phyloP scores from a whole-genome alignment of 208 protist species.

The Leishmania tropica region DNA sequence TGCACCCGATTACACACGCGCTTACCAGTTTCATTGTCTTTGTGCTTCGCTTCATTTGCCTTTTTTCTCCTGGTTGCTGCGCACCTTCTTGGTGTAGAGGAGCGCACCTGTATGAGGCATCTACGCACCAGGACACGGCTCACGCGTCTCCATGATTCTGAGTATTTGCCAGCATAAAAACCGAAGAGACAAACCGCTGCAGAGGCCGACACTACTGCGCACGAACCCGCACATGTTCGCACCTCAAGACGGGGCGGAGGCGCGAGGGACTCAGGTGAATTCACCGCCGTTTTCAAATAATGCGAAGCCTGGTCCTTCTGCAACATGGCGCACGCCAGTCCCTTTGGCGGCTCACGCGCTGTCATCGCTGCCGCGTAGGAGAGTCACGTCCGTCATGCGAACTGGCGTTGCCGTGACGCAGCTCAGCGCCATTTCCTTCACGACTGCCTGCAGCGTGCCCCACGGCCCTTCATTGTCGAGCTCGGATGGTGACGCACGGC shows the following conservation, averaged over 20 bases:
- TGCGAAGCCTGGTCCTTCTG: neutral
- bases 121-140: neutral
- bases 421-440: constrained; percentile 36
- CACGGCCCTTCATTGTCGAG: constrained; percentile 1
- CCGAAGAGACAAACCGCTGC: neutral
- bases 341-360: neutral
- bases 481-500: neutral
- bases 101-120: neutral
- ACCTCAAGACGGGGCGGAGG: neutral
- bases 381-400: constrained; percentile 30
- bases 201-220: neutral
- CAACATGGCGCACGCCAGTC: neutral
- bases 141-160: neutral
- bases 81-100: neutral
- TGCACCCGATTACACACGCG: neutral
- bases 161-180: neutral
- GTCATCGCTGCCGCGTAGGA: constrained; percentile 13
- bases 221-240: neutral
- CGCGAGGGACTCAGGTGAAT: neutral
- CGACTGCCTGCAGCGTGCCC: constrained; percentile 15
- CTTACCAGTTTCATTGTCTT: neutral
- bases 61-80: neutral
- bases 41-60: neutral
- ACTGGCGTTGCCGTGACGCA: constrained; percentile 30
- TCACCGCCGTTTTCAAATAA: neutral